phyloP scores from a whole-genome alignment of 257 asterid species.

The Mitragyna speciosa region DNA sequence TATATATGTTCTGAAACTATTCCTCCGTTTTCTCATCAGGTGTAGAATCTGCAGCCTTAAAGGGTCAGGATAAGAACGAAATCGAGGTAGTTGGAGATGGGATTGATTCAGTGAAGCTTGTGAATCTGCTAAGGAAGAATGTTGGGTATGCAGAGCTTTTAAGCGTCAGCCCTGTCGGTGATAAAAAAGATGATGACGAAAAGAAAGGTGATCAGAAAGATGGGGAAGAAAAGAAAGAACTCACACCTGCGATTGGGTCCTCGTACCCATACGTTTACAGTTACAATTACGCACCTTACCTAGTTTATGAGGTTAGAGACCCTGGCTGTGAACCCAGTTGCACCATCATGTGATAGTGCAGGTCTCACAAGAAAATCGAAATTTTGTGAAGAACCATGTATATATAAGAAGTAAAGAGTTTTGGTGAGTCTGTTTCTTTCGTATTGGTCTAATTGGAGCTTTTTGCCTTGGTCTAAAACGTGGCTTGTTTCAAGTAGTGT shows the following conservation, averaged over 20 bases:
- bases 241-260: background rate
- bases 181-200: background rate
- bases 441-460: too few species aligned
- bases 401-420: too few species aligned
- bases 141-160: conserved; percentile 47
- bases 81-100: conserved; percentile 59
- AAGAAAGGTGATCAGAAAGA: too few species aligned
- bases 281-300: background rate
- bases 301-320: background rate
- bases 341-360: conserved; percentile 5
- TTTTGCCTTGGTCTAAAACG: too few species aligned
- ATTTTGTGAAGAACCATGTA: background rate
- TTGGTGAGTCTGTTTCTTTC: too few species aligned
- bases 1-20: too few species aligned
- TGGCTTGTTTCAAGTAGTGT: too few species aligned
- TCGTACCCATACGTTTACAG: background rate
- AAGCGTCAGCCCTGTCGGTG: conserved; percentile 28
- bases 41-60: conserved; percentile 46
- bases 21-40: conserved; percentile 18
- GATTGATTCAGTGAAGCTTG: conserved; percentile 52
- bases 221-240: background rate
- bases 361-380: background rate
- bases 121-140: conserved; percentile 46
- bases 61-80: conserved; percentile 39
- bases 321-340: background rate